Evolutionary conservation across 148 eudicot genomes (phyloP), one percentile per base, ranked within the genome.

Genomic region (Camellia sinensis): DNA sequence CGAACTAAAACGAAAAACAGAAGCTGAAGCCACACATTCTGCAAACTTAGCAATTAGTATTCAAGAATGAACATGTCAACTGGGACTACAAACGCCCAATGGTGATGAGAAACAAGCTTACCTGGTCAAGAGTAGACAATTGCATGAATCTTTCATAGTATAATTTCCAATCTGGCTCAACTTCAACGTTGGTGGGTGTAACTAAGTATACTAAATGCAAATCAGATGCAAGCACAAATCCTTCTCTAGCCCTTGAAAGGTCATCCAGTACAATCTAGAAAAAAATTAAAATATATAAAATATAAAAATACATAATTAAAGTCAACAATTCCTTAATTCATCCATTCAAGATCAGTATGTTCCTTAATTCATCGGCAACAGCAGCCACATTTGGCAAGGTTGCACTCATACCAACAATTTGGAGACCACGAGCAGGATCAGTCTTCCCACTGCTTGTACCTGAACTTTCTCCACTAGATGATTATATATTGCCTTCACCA

Each of bases 361-460:
- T 29, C 75, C 50, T 15, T 45, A 60, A 46, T 14, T 57, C 66
- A 61, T 97, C 97, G 80, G 99, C 98, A 87, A 97, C 95, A 67
- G 99, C 93, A 81, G 94, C 90, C 80, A 97, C 98, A 85, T 97
- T 97, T 48, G 99, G 99, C 90, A 97, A 89, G 74, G 99, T 97
- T 67, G 99, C 98, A 91, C 98, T 97, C 99, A 97, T 94, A 73
- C 99, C 99, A 88, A 97, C 97, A 78, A 97, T 97, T 84, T 97
- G 99, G 71, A 97, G 87, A 84, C 98, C 95, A 79, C 82, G 89
- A 76, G 95, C 88, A 77, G 90, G 82, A 66, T 94, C 99, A 75
- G 85, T 82, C 86, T 85, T 91, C 62, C 94, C 90, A 85, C 98
- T 94, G 83, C 98, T 92, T 54, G 84, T 85, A 37, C 97, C 95